These are phyloP conservation scores for Incumbomyces lentus DNA, from an alignment of 2,329 filamentous ascomycete species.

Conservation along the genomic window DNA sequence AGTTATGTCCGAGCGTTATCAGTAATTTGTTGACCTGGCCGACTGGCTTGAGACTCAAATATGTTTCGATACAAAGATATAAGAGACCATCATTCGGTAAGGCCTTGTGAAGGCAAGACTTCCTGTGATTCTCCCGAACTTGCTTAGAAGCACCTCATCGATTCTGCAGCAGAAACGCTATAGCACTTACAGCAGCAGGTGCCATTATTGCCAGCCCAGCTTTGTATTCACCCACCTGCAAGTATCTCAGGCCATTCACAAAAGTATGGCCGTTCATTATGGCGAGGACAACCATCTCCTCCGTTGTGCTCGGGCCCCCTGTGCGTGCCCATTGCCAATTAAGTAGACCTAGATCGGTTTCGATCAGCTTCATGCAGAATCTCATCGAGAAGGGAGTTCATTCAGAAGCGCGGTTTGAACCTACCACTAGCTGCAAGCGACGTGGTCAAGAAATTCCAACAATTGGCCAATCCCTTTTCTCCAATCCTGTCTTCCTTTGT, in stretches of 20 bases:
- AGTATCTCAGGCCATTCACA: not conserved
- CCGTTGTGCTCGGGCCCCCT: not conserved
- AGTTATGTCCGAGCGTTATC: too few species aligned
- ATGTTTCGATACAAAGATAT: too few species aligned
- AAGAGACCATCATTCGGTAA: too few species aligned
- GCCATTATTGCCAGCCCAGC: not conserved
- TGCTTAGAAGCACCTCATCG: not conserved
- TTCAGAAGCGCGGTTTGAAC: not conserved
- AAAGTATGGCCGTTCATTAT: slow-evolving; percentile 1
- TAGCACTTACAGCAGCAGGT: not conserved
- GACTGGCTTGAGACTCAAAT: too few species aligned
- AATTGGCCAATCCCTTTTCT: not conserved
- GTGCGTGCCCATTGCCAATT: slow-evolving; percentile 1
- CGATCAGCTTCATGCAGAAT: not conserved
- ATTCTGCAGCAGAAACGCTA: not conserved
- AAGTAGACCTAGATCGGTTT: not conserved
- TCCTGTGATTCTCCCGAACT: not conserved
- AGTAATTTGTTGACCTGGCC: too few species aligned
- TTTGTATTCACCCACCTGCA: not conserved
- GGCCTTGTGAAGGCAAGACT: too few species aligned
- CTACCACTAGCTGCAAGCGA: slow-evolving; percentile 1
- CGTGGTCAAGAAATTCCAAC: slow-evolving; percentile 1
- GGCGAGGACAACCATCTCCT: not conserved
- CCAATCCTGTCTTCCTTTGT: not conserved
- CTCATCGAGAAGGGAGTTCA: too few species aligned